Percentiles rank a stretch among this genome's conserved stretches.
phyloP scores from a whole-genome alignment of 1,284 basidiomycete species.

The Thelephora terrestris region DNA sequence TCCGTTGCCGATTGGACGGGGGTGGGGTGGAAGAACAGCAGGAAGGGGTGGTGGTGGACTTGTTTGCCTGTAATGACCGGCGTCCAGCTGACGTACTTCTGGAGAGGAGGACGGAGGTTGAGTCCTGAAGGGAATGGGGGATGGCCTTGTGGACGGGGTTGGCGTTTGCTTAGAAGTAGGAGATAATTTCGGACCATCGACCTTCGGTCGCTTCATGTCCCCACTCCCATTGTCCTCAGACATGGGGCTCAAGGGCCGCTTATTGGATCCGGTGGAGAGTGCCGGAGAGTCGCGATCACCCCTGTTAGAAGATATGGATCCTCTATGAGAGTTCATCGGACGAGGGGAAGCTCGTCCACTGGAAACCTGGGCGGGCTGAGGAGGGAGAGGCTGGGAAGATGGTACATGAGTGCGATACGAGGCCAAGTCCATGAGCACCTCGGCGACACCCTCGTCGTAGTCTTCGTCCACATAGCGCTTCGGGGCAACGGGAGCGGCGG shows the following conservation, averaged over 20 bases:
- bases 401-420: slow-evolving; percentile 19
- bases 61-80: slow-evolving; percentile 36
- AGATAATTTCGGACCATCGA: slow-evolving; percentile 51
- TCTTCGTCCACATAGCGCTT: slow-evolving; percentile 68
- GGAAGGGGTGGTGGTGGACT: slow-evolving; percentile 35
- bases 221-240: slow-evolving; percentile 34
- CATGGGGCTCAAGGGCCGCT: slow-evolving; percentile 57
- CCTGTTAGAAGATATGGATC: slow-evolving; percentile 9
- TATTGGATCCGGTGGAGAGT: slow-evolving; percentile 16
- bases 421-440: slow-evolving; percentile 55
- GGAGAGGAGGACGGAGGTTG: slow-evolving; percentile 49
- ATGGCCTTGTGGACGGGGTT: slow-evolving; percentile 47
- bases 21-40: slow-evolving; percentile 55
- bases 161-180: slow-evolving; percentile 34
- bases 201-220: slow-evolving; percentile 51
- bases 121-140: slow-evolving; percentile 65
- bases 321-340: slow-evolving; percentile 19
- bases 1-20: slow-evolving; percentile 54
- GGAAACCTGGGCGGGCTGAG: slow-evolving; percentile 38
- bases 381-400: slow-evolving; percentile 5
- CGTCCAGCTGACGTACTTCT: slow-evolving; percentile 38
- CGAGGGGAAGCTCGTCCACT: slow-evolving; percentile 27
- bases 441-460: slow-evolving; percentile 71
- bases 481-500: slow-evolving; percentile 45
- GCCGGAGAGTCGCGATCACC: background rate